Evolutionary conservation across 2,329 filamentous ascomycete species (phyloP).

Genomic region (Thelonectria rubi): DNA sequence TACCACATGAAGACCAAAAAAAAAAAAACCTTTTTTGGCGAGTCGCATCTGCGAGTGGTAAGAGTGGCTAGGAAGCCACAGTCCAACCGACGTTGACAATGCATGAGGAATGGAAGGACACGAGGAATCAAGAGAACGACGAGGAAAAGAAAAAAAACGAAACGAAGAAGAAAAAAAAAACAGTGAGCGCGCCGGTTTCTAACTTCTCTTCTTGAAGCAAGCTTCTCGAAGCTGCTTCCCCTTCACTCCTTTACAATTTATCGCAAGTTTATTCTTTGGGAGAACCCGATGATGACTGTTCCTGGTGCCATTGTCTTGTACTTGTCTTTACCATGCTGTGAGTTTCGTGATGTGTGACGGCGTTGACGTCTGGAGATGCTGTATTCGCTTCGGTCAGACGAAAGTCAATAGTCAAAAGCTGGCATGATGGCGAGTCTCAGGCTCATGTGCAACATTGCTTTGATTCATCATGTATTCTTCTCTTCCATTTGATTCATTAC

Average conservation of each 20-base stretch:
- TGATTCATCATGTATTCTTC: constrained; percentile 7
- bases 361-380: too few species aligned
- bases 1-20: not conserved
- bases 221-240: too few species aligned
- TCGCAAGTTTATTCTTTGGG: too few species aligned
- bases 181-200: not conserved
- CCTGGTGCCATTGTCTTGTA: not conserved
- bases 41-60: not conserved
- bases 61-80: not conserved
- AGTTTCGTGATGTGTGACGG: too few species aligned
- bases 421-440: too few species aligned
- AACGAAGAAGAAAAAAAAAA: not conserved
- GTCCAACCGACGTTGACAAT: not conserved
- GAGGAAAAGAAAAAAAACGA: not conserved
- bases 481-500: not conserved
- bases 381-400: too few species aligned
- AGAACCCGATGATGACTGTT: not conserved
- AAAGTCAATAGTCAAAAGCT: not conserved
- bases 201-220: not conserved
- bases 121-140: not conserved
- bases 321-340: too few species aligned
- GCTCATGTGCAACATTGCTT: not conserved
- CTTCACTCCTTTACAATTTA: too few species aligned
- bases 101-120: not conserved
- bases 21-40: not conserved